Evolutionary conservation across 352 stramenopile genomes (phyloP).

Genomic region (Globisporangium irregulare): DNA sequence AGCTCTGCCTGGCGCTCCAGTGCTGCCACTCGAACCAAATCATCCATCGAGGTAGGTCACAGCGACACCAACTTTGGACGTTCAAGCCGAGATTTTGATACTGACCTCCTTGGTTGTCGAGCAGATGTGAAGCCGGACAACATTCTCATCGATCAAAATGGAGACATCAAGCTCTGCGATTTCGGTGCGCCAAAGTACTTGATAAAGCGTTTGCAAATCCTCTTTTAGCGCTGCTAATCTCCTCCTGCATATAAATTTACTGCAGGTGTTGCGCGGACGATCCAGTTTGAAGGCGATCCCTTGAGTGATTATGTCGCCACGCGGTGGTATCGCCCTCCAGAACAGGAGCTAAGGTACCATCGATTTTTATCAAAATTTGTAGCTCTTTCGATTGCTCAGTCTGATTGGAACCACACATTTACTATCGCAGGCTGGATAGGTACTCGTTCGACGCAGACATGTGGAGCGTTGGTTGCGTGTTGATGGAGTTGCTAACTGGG

Average conservation of each 20-base stretch:
- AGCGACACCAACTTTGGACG: background rate
- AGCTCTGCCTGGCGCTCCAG: constrained; percentile 72
- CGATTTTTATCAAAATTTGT: no score
- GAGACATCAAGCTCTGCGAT: constrained; percentile 74
- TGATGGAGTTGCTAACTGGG: constrained; percentile 75
- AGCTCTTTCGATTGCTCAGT: no score
- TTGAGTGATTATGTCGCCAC: constrained; percentile 80
- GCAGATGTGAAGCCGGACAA: constrained; percentile 84
- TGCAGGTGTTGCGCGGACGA: constrained; percentile 58
- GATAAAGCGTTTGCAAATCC: background rate
- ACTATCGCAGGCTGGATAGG: constrained; percentile 46
- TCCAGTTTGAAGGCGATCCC: constrained; percentile 77
- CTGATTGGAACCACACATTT: background rate
- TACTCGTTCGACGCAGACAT: constrained; percentile 84
- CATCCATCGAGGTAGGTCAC: constrained; percentile 64
- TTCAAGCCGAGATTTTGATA: background rate
- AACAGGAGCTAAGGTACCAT: constrained; percentile 73
- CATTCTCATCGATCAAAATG: constrained; percentile 70
- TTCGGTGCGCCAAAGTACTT: constrained; percentile 38
- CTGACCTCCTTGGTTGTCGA: background rate
- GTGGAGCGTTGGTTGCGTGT: constrained; percentile 77
- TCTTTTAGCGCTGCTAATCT: background rate
- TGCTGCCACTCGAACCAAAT: constrained; percentile 78
- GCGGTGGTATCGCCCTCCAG: constrained; percentile 77
- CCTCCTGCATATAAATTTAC: background rate